A percentile compares a stretch with the other conserved stretches of the same genome.
These are phyloP conservation scores for Mrakia gelida DNA, from an alignment of 768 basidiomycete genomes.

Conservation along the genomic window DNA sequence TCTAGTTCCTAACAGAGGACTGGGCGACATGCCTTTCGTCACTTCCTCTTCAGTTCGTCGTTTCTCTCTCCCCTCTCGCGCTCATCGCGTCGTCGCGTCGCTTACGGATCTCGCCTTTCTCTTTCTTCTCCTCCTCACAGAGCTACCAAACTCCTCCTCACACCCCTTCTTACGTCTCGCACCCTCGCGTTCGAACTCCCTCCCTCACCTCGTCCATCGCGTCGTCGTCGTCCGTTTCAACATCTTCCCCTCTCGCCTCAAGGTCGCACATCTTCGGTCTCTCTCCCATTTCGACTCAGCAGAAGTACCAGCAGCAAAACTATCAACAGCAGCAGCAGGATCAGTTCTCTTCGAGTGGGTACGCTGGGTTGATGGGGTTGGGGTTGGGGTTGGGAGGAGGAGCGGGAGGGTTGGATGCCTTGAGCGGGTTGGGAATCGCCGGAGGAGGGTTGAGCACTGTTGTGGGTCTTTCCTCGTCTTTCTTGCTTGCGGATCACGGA, in stretches of 20 bases:
- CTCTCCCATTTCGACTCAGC: not conserved
- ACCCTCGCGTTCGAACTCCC: not conserved
- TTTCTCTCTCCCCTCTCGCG: not conserved
- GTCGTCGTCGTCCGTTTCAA: not conserved
- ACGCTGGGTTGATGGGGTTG: slow-evolving; percentile 1
- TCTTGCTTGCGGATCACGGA: not conserved
- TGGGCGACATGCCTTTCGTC: slow-evolving; percentile 1
- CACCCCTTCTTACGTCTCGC: not conserved
- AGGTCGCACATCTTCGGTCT: not conserved
- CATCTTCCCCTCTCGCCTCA: not conserved
- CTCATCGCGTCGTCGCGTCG: not conserved
- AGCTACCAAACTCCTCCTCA: slow-evolving; percentile 8
- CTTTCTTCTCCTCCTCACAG: not conserved
- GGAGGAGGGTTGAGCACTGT: not conserved
- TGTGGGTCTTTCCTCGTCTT: not conserved
- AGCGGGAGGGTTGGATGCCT: not conserved
- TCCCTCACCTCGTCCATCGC: slow-evolving; percentile 11
- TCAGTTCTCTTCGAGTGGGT: not conserved
- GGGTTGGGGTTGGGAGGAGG: not conserved
- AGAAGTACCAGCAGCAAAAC: not conserved
- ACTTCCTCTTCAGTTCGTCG: not conserved
- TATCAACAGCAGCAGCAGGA: not conserved
- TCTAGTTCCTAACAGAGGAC: not conserved
- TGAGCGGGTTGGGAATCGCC: not conserved
- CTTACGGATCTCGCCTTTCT: not conserved